These are phyloP conservation scores for Nicotiana sylvestris DNA, from an alignment of 257 asterid genomes.

Conservation along the genomic window DNA sequence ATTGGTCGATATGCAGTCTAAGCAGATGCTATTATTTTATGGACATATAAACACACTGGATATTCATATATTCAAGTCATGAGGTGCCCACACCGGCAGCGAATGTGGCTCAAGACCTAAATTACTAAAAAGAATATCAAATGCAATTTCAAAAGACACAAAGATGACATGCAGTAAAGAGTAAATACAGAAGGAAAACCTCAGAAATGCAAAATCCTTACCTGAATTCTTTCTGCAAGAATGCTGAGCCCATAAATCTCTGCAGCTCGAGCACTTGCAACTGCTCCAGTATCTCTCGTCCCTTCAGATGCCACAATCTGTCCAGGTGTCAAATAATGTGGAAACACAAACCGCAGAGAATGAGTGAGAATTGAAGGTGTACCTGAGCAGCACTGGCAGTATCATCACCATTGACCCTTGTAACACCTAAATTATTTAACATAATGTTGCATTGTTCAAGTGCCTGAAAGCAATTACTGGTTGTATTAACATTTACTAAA, in stretches of 20 bases:
- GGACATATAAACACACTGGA: neutral
- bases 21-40: neutral
- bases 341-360: neutral
- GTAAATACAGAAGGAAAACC: neutral
- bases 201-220: conserved; percentile 17
- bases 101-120: neutral
- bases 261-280: conserved; percentile 92
- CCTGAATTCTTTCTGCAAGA: conserved; percentile 84
- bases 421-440: conserved; percentile 55
- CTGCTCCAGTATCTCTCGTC: conserved; percentile 67
- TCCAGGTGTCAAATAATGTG: conserved; percentile 25
- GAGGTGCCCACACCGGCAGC: neutral
- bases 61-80: neutral
- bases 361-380: conserved; percentile 12
- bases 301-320: conserved; percentile 69
- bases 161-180: neutral
- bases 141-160: neutral
- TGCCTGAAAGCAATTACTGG: conserved; percentile 48
- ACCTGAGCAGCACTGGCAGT: conserved; percentile 97
- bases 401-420: conserved; percentile 53
- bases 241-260: conserved; percentile 76
- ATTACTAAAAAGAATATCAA: neutral
- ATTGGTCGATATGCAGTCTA: neutral
- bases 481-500: neutral
- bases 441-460: conserved; percentile 63